Conservation (phyloP, 2,329 filamentous ascomycete genomes). For the Cladosporium halotolerans region DNA sequence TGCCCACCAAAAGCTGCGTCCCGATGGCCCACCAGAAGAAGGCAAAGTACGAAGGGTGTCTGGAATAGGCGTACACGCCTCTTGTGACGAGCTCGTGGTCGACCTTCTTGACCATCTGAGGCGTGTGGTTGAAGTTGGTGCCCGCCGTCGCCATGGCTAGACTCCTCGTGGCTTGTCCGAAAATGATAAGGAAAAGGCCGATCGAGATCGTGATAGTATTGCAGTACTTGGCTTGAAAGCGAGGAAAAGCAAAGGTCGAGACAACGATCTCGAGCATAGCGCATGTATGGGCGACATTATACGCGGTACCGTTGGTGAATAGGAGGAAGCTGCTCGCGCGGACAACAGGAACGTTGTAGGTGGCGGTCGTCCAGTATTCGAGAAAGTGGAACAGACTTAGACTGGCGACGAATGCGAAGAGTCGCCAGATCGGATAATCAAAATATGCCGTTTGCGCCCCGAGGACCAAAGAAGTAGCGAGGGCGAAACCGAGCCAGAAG, state of each 20-base stretch:
- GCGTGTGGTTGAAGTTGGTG: conserved; percentile 80
- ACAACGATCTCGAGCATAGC: conserved; percentile 69
- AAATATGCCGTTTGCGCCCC: conserved; percentile 17
- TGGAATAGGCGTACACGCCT: conserved; percentile 68
- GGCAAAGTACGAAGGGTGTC: conserved; percentile 93
- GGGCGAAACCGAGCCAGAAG: conserved; percentile 38
- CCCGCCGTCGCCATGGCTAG: conserved; percentile 84
- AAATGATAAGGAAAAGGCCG: conserved; percentile 57
- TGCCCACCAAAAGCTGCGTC: conserved; percentile 84
- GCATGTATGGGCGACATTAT: conserved; percentile 72
- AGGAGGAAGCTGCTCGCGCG: conserved; percentile 73
- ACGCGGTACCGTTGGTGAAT: conserved; percentile 74
- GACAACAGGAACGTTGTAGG: conserved; percentile 70
- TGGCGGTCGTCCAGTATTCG: conserved; percentile 87
- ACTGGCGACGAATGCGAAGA: conserved; percentile 57
- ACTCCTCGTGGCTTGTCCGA: conserved; percentile 72
- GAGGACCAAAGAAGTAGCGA: conserved; percentile 30
- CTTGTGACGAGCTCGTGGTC: conserved; percentile 75
- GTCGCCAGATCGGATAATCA: conserved; percentile 44
- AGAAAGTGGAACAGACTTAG: conserved; percentile 88
- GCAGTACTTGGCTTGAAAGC: conserved; percentile 36
- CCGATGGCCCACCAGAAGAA: conserved; percentile 99
- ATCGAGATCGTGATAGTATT: conserved; percentile 35
- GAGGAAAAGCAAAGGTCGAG: conserved; percentile 50
- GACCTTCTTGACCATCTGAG: conserved; percentile 62